Conservation (phyloP, 108 stramenopile species). For the Cylindrotheca closterium region DNA sequence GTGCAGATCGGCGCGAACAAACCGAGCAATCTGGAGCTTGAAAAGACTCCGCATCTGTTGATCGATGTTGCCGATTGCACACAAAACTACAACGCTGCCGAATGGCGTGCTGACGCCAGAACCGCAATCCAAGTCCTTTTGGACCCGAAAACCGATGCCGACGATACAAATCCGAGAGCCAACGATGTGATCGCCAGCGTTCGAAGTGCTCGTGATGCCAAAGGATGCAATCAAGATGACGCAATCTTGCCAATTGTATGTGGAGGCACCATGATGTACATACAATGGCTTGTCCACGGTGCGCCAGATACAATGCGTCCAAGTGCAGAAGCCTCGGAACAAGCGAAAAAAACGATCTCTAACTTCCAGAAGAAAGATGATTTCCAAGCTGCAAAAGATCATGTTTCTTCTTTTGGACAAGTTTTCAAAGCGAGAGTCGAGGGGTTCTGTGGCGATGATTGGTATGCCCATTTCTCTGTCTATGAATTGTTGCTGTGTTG, state of each 20-base stretch:
- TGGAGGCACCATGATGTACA: constrained; percentile 94
- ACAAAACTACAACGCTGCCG: constrained; percentile 83
- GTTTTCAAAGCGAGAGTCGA: constrained; percentile 54
- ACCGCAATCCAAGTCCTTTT: constrained; percentile 47
- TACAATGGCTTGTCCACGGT: constrained; percentile 95
- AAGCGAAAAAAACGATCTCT: constrained; percentile 44
- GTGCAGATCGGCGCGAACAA: constrained; percentile 95
- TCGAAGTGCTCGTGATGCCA: constrained; percentile 8
- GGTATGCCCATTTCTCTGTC: constrained; percentile 50
- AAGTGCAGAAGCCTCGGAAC: constrained; percentile 48
- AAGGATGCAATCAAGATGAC: constrained; percentile 16
- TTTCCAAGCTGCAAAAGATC: constrained; percentile 71
- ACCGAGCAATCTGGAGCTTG: constrained; percentile 78
- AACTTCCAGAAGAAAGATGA: constrained; percentile 52
- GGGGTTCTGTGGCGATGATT: constrained; percentile 79
- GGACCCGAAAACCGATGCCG: constrained; percentile 3
- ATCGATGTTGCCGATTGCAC: constrained; percentile 75
- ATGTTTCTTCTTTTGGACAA: constrained; percentile 54
- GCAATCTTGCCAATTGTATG: constrained; percentile 75
- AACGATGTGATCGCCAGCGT: constrained; percentile 12
- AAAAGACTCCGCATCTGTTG: constrained; percentile 84
- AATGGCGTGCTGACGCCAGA: constrained; percentile 81
- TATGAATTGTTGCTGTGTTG: neutral
- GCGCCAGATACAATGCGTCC: constrained; percentile 89
- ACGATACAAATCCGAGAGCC: constrained; percentile 17